A percentile compares a stretch with the other conserved stretches of the same genome.
Evolutionary conservation across 202 grass and related monocot genomes (phyloP).

Genomic region (Eragrostis tef): DNA sequence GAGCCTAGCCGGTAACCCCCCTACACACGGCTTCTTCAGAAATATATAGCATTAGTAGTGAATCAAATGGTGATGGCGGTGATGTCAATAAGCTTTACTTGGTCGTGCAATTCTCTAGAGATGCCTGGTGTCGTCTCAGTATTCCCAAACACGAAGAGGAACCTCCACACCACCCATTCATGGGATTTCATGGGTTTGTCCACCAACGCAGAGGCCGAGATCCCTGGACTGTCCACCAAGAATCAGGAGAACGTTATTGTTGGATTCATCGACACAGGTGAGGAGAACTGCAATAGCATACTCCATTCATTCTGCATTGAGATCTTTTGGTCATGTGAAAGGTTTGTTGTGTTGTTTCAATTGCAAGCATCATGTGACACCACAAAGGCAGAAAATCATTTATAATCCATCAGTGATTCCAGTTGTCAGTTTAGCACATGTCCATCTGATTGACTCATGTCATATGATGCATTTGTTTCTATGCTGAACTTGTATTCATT

Average conservation of each 20-base stretch:
- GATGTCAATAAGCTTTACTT: not conserved
- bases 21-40: not conserved
- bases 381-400: not conserved
- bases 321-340: not conserved
- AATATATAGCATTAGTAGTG: not conserved
- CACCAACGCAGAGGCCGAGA: conserved; percentile 51
- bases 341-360: not conserved
- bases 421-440: conserved; percentile 1
- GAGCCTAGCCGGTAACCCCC: conserved; percentile 51
- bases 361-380: conserved; percentile 5
- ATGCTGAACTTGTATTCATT: not conserved
- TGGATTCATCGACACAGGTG: conserved; percentile 86
- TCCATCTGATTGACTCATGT: not conserved
- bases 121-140: conserved; percentile 71
- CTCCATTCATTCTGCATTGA: not conserved
- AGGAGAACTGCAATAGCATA: conserved; percentile 9
- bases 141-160: conserved; percentile 69
- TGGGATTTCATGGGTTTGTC: conserved; percentile 86
- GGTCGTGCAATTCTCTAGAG: conserved; percentile 42
- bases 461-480: not conserved
- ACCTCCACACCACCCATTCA: conserved; percentile 68
- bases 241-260: conserved; percentile 82
- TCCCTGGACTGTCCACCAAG: conserved; percentile 70
- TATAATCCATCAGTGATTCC: not conserved
- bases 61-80: not conserved